Percentiles rank a stretch among this genome's conserved stretches.
phyloP scores from a whole-genome alignment of 2,329 filamentous ascomycete genomes.

The Trichoderma sp. region DNA sequence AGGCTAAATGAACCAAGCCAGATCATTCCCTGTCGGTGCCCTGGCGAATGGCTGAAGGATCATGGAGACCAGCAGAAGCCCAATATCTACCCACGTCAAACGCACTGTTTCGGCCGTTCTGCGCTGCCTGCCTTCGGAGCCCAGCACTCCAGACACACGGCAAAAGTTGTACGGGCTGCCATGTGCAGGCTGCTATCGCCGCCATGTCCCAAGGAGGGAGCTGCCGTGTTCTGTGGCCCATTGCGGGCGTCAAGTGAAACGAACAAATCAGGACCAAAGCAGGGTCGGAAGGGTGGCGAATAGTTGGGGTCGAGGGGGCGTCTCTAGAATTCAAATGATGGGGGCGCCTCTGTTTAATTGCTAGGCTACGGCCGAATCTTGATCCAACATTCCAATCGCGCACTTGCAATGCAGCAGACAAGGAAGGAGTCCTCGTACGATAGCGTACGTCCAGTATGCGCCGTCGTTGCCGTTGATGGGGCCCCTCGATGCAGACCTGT shows the following conservation, averaged over 20 bases:
- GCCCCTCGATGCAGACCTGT: background rate
- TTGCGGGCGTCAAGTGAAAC: constrained; percentile 16
- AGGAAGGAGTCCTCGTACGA: constrained; percentile 1
- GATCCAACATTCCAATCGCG: constrained; percentile 2
- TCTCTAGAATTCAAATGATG: background rate
- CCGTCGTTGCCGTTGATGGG: background rate
- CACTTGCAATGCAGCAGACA: background rate
- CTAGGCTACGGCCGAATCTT: background rate
- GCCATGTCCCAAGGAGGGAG: background rate
- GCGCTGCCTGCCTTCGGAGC: too few species aligned
- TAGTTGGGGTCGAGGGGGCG: background rate
- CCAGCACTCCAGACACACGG: background rate
- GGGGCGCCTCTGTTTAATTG: background rate
- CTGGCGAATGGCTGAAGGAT: background rate
- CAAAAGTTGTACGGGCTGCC: background rate
- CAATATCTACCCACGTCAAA: background rate
- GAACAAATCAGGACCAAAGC: background rate
- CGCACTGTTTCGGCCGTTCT: background rate
- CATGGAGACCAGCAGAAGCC: background rate
- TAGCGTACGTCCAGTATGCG: background rate
- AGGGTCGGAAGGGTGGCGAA: background rate
- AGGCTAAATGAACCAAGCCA: constrained; percentile 3
- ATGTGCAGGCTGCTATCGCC: background rate
- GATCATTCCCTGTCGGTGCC: background rate
- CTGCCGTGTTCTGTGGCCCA: background rate